These are phyloP conservation scores for Pachyrhizus erosus DNA, from an alignment of 306 rosid genomes.

Conservation along the genomic window DNA sequence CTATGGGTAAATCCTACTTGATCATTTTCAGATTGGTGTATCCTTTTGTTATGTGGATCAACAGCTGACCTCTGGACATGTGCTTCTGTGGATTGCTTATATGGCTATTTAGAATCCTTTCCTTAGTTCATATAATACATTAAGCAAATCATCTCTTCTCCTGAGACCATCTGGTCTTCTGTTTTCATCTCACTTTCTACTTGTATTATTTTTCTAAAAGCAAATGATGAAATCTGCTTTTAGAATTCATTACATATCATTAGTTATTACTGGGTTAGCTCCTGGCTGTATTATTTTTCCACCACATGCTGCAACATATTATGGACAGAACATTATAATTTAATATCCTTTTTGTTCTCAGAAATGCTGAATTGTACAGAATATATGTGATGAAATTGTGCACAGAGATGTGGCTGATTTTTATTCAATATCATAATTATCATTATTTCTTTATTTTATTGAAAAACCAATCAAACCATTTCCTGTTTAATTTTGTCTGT, in stretches of 20 bases:
- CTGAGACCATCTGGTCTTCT: background rate
- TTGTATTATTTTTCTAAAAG: background rate
- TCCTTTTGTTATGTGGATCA: conserved; percentile 25
- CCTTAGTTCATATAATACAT: conserved; percentile 4
- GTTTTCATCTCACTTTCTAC: background rate
- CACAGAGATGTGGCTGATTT: too few relatives aligned
- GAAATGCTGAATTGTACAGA: too few relatives aligned
- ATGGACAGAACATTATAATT: background rate
- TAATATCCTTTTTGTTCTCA: background rate
- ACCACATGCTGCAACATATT: background rate
- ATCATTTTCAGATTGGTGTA: conserved; percentile 29
- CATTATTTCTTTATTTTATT: too few relatives aligned
- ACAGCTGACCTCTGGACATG: background rate
- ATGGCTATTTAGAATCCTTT: background rate
- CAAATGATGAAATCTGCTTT: background rate
- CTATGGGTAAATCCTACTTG: conserved; percentile 11
- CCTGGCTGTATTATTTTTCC: background rate
- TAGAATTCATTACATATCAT: background rate
- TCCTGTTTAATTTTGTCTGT: too few relatives aligned
- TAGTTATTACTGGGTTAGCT: background rate
- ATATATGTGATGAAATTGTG: too few relatives aligned
- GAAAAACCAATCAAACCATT: too few relatives aligned
- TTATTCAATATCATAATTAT: too few relatives aligned
- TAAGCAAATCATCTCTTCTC: background rate
- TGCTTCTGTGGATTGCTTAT: background rate